Percentiles rank a stretch among this genome's conserved stretches.
Conservation (phyloP, 768 basidiomycete genomes). For the Gymnopilus dilepis region DNA sequence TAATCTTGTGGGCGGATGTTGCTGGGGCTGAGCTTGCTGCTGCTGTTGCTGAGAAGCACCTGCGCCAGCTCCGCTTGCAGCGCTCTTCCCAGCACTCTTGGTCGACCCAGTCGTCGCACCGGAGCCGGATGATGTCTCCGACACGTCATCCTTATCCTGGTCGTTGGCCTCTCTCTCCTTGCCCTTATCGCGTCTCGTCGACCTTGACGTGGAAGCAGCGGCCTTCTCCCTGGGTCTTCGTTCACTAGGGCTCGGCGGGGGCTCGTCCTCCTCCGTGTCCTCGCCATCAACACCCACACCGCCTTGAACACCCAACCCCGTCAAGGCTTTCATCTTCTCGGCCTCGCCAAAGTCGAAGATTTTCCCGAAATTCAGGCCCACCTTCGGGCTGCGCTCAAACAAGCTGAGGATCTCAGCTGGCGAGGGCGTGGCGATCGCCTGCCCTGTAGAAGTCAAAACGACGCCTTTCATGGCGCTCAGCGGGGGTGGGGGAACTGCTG, state of each 20-base stretch:
- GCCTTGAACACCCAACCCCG: neutral
- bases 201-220: too few relatives aligned
- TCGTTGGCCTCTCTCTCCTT: slow-evolving; percentile 14
- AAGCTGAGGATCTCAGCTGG: slow-evolving; percentile 69
- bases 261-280: slow-evolving; percentile 32
- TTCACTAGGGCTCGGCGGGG: slow-evolving; percentile 54
- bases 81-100: neutral
- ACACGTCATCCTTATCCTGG: slow-evolving; percentile 25
- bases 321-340: neutral
- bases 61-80: neutral
- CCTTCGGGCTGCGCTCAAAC: slow-evolving; percentile 71
- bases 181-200: slow-evolving; percentile 18
- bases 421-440: slow-evolving; percentile 72
- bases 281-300: slow-evolving; percentile 28
- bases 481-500: slow-evolving; percentile 31
- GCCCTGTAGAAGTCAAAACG: slow-evolving; percentile 78
- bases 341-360: slow-evolving; percentile 74
- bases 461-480: slow-evolving; percentile 77
- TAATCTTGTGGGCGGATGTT: slow-evolving; percentile 51
- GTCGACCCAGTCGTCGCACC: neutral
- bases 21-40: slow-evolving; percentile 14
- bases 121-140: slow-evolving; percentile 20
- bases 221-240: slow-evolving; percentile 33
- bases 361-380: slow-evolving; percentile 76
- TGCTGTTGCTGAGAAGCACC: slow-evolving; percentile 16